A percentile compares a stretch with the other conserved stretches of the same genome.
Conservation (phyloP, 2,329 filamentous ascomycete genomes). For the Fusarium nisikadoi region DNA sequence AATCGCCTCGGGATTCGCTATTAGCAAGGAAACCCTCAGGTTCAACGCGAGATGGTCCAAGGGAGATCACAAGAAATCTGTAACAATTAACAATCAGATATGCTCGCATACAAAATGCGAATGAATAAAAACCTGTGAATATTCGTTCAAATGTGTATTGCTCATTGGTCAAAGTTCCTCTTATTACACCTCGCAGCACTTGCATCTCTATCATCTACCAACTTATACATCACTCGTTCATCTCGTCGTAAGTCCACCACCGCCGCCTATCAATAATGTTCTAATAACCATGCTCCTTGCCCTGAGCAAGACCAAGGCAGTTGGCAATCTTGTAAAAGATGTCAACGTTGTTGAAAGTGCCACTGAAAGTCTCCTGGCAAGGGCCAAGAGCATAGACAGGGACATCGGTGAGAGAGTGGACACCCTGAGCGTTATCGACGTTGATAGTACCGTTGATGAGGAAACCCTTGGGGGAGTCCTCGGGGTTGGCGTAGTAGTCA, state of each 20-base stretch:
- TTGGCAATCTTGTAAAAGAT: constrained; percentile 79
- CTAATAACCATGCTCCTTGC: constrained; percentile 38
- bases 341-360: constrained; percentile 76
- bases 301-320: constrained; percentile 67
- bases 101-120: not conserved
- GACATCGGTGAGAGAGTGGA: constrained; percentile 82
- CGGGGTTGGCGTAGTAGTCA: constrained; percentile 74
- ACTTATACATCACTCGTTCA: constrained; percentile 28
- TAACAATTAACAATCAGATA: constrained; percentile 2
- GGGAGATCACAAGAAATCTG: not conserved
- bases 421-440: constrained; percentile 71
- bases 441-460: constrained; percentile 80
- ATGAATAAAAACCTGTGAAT: not conserved
- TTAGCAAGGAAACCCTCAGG: not conserved
- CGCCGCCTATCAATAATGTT: constrained; percentile 13
- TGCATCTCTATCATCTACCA: constrained; percentile 26
- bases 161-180: not conserved
- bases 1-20: constrained; percentile 10
- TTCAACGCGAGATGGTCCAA: not conserved
- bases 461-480: constrained; percentile 74
- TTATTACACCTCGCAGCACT: constrained; percentile 33
- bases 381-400: constrained; percentile 82
- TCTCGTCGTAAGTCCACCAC: constrained; percentile 35
- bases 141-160: not conserved
- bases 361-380: constrained; percentile 80